These are phyloP conservation scores for Exophiala mesophila DNA, from an alignment of 2,329 filamentous ascomycete species.

Conservation along the genomic window DNA sequence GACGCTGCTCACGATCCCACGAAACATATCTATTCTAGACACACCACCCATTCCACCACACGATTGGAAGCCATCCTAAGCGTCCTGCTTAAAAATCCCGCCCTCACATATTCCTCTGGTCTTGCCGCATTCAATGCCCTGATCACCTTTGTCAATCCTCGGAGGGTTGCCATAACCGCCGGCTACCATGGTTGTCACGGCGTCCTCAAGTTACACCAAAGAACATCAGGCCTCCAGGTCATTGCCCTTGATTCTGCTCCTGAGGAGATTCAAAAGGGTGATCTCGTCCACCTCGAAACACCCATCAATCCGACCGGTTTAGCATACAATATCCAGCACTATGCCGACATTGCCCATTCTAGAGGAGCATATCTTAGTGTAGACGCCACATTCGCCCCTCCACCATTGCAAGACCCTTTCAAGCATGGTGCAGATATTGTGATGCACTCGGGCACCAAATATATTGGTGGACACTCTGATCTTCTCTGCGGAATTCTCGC, in stretches of 20 bases:
- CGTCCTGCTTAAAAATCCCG: constrained; percentile 63
- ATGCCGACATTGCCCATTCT: constrained; percentile 66
- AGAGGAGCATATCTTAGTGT: constrained; percentile 73
- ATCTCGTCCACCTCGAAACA: constrained; percentile 87
- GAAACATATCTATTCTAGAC: constrained; percentile 76
- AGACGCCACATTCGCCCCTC: constrained; percentile 89
- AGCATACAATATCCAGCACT: constrained; percentile 67
- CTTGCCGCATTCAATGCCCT: constrained; percentile 84
- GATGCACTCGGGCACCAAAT: constrained; percentile 94
- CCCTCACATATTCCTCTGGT: constrained; percentile 76
- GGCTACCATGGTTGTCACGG: constrained; percentile 95
- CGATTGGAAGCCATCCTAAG: constrained; percentile 81
- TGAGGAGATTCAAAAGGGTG: constrained; percentile 65
- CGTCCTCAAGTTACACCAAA: constrained; percentile 67
- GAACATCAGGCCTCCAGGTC: constrained; percentile 69
- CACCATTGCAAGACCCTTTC: constrained; percentile 83
- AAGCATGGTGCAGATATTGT: constrained; percentile 73
- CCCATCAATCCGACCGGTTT: constrained; percentile 87
- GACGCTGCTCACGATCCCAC: constrained; percentile 38
- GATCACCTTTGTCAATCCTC: constrained; percentile 77
- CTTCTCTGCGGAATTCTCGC: constrained; percentile 82
- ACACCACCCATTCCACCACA: constrained; percentile 71
- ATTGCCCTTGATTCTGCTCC: constrained; percentile 66
- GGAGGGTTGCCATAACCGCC: constrained; percentile 71
- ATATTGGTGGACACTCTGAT: constrained; percentile 92